Conservation (phyloP, 176 grass and related monocot genomes). For the Oryza officinalis region DNA sequence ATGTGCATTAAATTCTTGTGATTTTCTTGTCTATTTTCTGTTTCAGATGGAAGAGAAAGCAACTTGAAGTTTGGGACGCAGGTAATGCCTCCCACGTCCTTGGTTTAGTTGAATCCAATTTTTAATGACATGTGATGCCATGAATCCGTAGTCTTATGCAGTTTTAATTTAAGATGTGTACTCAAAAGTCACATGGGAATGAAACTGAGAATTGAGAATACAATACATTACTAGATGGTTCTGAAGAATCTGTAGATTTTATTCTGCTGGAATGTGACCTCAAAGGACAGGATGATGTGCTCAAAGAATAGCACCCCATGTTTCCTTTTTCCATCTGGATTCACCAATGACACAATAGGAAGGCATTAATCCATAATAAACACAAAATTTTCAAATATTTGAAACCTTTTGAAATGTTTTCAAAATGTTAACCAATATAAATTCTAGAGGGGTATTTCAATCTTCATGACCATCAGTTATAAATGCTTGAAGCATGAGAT, state of each 20-base stretch:
- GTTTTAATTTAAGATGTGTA: constrained; percentile 31
- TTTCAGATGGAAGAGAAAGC: constrained; percentile 29
- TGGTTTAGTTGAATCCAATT: constrained; percentile 31
- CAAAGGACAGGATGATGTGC: constrained; percentile 5
- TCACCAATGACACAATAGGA: background rate
- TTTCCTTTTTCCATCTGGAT: constrained; percentile 17
- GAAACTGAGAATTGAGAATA: constrained; percentile 29
- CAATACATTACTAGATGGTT: constrained; percentile 39
- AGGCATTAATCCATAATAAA: background rate
- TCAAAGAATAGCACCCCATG: constrained; percentile 5
- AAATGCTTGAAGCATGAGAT: background rate
- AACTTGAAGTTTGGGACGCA: constrained; percentile 41
- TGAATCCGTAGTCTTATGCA: background rate
- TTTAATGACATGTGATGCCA: constrained; percentile 20
- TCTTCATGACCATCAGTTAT: background rate
- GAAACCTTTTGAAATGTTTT: background rate
- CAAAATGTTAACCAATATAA: background rate
- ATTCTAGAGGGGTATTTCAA: constrained; percentile 2
- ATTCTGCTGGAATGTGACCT: constrained; percentile 45
- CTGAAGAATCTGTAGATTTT: constrained; percentile 50
- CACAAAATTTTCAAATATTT: background rate
- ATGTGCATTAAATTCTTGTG: constrained; percentile 38
- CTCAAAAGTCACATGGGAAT: constrained; percentile 45
- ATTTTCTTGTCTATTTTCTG: constrained; percentile 23
- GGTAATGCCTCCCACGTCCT: constrained; percentile 52